Percentiles rank a stretch among this genome's conserved stretches.
These are phyloP conservation scores for Coffea canephora DNA, from an alignment of 257 asterid species.

Conservation along the genomic window DNA sequence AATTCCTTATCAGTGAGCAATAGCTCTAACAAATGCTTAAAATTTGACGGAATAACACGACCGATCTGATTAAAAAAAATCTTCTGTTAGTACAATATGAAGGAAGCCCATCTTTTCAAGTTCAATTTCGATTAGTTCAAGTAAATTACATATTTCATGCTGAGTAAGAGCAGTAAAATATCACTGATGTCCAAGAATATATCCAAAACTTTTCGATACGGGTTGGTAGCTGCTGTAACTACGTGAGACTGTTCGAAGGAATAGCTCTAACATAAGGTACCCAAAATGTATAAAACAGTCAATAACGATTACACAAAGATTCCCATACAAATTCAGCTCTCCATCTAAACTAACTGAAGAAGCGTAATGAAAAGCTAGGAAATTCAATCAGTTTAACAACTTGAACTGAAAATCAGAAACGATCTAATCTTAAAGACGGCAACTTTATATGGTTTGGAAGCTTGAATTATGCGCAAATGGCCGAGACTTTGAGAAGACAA, in stretches of 20 bases:
- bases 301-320: background rate
- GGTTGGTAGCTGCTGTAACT: background rate
- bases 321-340: background rate
- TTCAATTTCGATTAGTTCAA: background rate
- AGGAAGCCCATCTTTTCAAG: background rate
- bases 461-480: background rate
- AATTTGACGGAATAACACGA: background rate
- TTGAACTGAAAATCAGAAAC: background rate
- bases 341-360: background rate
- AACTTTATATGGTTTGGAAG: background rate
- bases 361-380: background rate
- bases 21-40: background rate
- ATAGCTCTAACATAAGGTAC: background rate
- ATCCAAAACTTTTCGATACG: background rate
- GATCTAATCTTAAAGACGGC: slow-evolving; percentile 2
- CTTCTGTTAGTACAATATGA: background rate
- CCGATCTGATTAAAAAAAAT: background rate
- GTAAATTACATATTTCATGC: background rate
- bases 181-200: background rate
- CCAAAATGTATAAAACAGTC: background rate
- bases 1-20: background rate
- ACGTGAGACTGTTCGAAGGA: background rate
- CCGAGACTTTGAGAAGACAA: background rate
- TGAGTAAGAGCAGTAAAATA: too few species aligned
- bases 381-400: background rate